phyloP scores from a whole-genome alignment of 257 asterid genomes.

The Mentha longifolia region DNA sequence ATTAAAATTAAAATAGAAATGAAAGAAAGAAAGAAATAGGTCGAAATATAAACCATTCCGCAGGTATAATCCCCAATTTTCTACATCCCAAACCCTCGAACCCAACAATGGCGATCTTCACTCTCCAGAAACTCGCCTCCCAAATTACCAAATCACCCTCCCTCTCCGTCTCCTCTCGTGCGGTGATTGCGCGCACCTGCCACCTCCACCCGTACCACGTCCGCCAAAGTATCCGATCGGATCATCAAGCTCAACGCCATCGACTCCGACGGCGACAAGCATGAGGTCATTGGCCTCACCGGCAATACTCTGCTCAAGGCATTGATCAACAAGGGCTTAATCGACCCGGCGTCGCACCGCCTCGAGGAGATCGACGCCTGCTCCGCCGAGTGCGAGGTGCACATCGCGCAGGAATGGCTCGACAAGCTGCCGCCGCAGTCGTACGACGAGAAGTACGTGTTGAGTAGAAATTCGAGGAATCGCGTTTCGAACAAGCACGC shows the following conservation, averaged over 20 bases:
- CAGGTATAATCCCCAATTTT: constrained; percentile 21
- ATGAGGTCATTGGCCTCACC: constrained; percentile 63
- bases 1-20: too few relatives aligned
- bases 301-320: constrained; percentile 93
- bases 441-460: constrained; percentile 57
- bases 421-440: constrained; percentile 82
- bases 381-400: constrained; percentile 99
- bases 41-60: background rate
- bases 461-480: constrained; percentile 62
- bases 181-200: constrained; percentile 39
- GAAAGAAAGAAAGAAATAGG: background rate
- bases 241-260: constrained; percentile 78
- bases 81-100: constrained; percentile 41
- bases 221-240: constrained; percentile 89
- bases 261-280: constrained; percentile 78
- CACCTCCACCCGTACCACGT: constrained; percentile 39
- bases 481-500: constrained; percentile 58
- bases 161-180: constrained; percentile 42
- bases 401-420: constrained; percentile 96
- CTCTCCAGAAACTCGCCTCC: constrained; percentile 52
- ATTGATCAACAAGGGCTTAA: constrained; percentile 66
- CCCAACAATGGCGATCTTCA: constrained; percentile 58
- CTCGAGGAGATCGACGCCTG: constrained; percentile 95
- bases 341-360: constrained; percentile 92
- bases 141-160: constrained; percentile 43